Percentiles rank a stretch among this genome's conserved stretches.
phyloP scores from a whole-genome alignment of 2,329 filamentous ascomycete genomes.

The Coniochaeta pulveracea region DNA sequence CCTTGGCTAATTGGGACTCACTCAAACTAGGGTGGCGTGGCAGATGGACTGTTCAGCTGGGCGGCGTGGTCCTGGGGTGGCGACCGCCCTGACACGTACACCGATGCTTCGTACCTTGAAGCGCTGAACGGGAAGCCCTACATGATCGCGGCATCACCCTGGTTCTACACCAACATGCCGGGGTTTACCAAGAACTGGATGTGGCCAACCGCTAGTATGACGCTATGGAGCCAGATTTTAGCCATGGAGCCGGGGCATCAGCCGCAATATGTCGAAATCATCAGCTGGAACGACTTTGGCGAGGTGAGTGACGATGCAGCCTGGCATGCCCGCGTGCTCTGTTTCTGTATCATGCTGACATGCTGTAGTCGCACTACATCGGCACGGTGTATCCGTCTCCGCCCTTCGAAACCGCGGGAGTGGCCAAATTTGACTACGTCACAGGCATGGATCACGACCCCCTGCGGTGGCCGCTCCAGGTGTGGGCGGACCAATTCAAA shows the following conservation, averaged over 20 bases:
- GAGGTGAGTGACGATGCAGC: conserved; percentile 8
- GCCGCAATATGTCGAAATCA: conserved; percentile 26
- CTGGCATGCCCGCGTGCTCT: not conserved
- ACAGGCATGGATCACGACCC: not conserved
- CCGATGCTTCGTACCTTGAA: conserved; percentile 11
- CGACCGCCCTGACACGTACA: conserved; percentile 8
- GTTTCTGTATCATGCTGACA: not conserved
- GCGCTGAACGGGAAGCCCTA: conserved; percentile 26
- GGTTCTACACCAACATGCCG: conserved; percentile 36
- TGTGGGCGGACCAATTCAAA: conserved; percentile 16
- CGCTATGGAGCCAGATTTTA: conserved; percentile 30
- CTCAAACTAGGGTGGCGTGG: conserved; percentile 7
- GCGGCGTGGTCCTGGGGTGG: conserved; percentile 22
- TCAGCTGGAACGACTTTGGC: conserved; percentile 25
- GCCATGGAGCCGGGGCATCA: conserved; percentile 14
- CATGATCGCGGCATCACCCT: conserved; percentile 28
- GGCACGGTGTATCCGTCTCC: conserved; percentile 16
- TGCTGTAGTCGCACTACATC: conserved; percentile 31
- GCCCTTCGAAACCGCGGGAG: not conserved
- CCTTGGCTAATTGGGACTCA: conserved; percentile 5
- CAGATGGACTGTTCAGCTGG: conserved; percentile 26
- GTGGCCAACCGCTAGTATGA: conserved; percentile 39
- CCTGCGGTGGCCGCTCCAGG: conserved; percentile 16
- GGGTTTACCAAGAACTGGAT: conserved; percentile 33
- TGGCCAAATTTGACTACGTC: not conserved